phyloP scores from a whole-genome alignment of 2,329 filamentous ascomycete genomes.

The Fusarium sp. region DNA sequence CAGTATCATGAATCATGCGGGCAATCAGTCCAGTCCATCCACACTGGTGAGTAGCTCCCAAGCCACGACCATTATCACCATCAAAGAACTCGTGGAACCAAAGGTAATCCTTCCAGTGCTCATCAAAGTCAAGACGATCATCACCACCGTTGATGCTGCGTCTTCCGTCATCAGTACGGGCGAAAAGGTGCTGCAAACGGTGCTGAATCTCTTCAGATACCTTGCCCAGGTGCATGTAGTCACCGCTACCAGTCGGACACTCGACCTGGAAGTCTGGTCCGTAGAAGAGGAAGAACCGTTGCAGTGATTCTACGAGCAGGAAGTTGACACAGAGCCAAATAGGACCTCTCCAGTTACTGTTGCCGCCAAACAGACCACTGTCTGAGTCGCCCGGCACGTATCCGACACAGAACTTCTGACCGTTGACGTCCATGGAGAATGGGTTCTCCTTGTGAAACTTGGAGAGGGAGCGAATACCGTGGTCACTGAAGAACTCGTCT shows the following conservation, averaged over 20 bases:
- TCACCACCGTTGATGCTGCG: slow-evolving; percentile 89
- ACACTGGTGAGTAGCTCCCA: slow-evolving; percentile 94
- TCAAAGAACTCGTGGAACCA: slow-evolving; percentile 99
- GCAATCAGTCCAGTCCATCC: slow-evolving; percentile 97
- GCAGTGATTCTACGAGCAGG: slow-evolving; percentile 90
- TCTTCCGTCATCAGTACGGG: slow-evolving; percentile 83
- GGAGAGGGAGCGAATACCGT: slow-evolving; percentile 91
- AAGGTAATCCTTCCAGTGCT: slow-evolving; percentile 84
- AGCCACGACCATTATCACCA: slow-evolving; percentile 86
- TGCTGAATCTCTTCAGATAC: slow-evolving; percentile 97
- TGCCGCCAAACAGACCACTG: slow-evolving; percentile 93
- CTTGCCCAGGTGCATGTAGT: slow-evolving; percentile 95
- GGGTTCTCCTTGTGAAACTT: slow-evolving; percentile 92
- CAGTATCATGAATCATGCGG: slow-evolving; percentile 97
- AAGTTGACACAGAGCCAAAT: slow-evolving; percentile 98
- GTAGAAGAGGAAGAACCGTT: slow-evolving; percentile 96
- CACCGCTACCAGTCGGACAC: slow-evolving; percentile 91
- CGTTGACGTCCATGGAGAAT: slow-evolving; percentile 95
- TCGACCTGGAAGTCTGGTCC: slow-evolving; percentile 89
- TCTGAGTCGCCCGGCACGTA: slow-evolving; percentile 98
- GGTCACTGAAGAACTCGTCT: slow-evolving; percentile 89
- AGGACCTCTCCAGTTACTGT: slow-evolving; percentile 97
- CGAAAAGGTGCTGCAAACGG: slow-evolving; percentile 91
- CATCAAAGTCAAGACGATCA: slow-evolving; percentile 89
- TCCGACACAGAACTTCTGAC: slow-evolving; percentile 85